Percentiles rank a stretch among this genome's conserved stretches.
Evolutionary conservation across 495 filamentous ascomycete species (phyloP).

Genomic region (Talaromyces ruber): DNA sequence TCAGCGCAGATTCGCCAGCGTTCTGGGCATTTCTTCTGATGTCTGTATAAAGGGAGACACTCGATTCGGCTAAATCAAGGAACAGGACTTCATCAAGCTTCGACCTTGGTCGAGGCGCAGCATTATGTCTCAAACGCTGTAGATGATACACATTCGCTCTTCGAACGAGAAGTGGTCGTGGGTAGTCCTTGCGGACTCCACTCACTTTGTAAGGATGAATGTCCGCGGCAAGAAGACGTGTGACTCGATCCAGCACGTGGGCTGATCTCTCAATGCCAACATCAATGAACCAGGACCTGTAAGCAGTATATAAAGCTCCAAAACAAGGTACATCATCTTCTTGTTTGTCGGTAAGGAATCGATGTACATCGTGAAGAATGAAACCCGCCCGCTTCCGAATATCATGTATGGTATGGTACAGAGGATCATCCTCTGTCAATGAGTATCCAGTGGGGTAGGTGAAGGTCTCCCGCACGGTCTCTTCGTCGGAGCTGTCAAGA

Average conservation of each 20-base stretch:
- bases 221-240: slow-evolving; percentile 73
- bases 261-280: slow-evolving; percentile 94
- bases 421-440: slow-evolving; percentile 49
- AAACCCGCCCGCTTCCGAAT: slow-evolving; percentile 73
- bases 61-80: slow-evolving; percentile 81
- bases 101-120: slow-evolving; percentile 73
- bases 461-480: slow-evolving; percentile 72
- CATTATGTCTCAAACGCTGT: slow-evolving; percentile 87
- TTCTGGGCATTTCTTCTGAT: slow-evolving; percentile 88
- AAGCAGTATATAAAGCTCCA: slow-evolving; percentile 83
- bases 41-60: slow-evolving; percentile 91
- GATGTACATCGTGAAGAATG: slow-evolving; percentile 73
- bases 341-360: slow-evolving; percentile 73
- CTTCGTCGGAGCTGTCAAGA: slow-evolving; percentile 67
- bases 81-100: slow-evolving; percentile 76
- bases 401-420: slow-evolving; percentile 69
- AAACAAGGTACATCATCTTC: slow-evolving; percentile 96
- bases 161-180: slow-evolving; percentile 77
- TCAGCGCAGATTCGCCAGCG: slow-evolving; percentile 89
- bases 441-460: slow-evolving; percentile 80
- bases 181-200: slow-evolving; percentile 86
- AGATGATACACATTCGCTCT: slow-evolving; percentile 91
- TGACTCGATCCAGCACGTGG: slow-evolving; percentile 82
- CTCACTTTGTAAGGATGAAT: slow-evolving; percentile 89
- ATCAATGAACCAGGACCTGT: slow-evolving; percentile 94